Evolutionary conservation across 495 filamentous ascomycete genomes (phyloP), one percentile per base, ranked within the genome.

Genomic region (Melanomma pulvis-pyrius): DNA sequence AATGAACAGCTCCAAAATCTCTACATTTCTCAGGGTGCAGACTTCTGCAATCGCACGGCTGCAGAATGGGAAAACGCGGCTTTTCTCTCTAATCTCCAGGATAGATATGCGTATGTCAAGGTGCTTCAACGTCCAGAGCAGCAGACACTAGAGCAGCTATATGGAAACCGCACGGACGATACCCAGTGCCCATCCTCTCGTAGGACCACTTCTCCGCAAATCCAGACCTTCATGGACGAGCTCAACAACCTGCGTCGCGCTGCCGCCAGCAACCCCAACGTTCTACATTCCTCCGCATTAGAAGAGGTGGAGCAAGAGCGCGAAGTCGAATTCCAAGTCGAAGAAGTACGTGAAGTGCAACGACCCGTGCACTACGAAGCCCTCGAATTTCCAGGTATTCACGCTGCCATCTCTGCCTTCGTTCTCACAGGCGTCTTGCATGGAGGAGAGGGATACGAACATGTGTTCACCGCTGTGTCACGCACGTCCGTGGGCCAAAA

Each of bases 11-110:
- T 87, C 0, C 81, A 83, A 48, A 76, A 82, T 0, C 75, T 89
- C 0, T 88, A 83, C 50, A 78, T 80, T 34, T 77, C 84, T 0
- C 86, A 88, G 68, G 87, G 84, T 0, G 74, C 9, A 82, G 87
- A 60, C 88, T 84, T 63, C 86, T 84, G 58, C 74, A 74, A 2
- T 76, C 79, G 48, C 5, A 51, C 48, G 26, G 24, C 13, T 51
- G 48, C 48, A 5, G 7, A 51, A 29, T 51, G 48, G 48, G 48
- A 51, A 9, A 51, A 51, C n/a, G 48, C 8, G 2, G n/a, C 2
- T 7, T 51, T 51, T 19, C n/a, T 51, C 2, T 22, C 22, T n/a
- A 13, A 51, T 9, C 9, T 9, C 2, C 7, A 24, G 5, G 6
- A 24, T 6, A 34, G 6, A 34, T 1, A 24, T 13, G 28, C 34